Conservation (phyloP, 148 eudicot species). For the Nepenthes gracilis region DNA sequence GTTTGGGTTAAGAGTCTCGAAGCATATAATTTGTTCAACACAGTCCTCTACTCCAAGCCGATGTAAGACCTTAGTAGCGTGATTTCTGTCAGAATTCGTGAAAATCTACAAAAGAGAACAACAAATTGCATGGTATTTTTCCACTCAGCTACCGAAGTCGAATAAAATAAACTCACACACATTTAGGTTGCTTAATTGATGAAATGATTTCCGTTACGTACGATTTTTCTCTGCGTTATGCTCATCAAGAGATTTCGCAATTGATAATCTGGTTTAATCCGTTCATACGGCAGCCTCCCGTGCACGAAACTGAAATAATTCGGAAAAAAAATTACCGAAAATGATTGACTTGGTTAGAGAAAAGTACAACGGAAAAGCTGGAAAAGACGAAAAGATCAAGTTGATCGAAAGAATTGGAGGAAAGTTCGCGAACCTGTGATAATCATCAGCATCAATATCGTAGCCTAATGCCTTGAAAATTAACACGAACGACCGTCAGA, state of each 20-base stretch:
- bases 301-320: conserved; percentile 55
- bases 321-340: neutral
- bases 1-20: conserved; percentile 76
- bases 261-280: conserved; percentile 58
- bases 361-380: neutral
- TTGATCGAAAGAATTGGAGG: neutral
- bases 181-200: neutral
- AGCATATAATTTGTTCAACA: conserved; percentile 70
- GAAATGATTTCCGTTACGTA: conserved; percentile 10
- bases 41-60: conserved; percentile 66
- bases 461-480: conserved; percentile 62
- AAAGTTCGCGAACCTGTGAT: conserved; percentile 37
- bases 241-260: conserved; percentile 42
- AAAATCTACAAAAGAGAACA: conserved; percentile 42
- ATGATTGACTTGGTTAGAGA: neutral
- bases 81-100: conserved; percentile 67
- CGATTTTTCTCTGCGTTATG: conserved; percentile 73
- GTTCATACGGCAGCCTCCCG: conserved; percentile 85
- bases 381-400: neutral
- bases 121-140: neutral
- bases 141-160: neutral
- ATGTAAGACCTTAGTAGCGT: conserved; percentile 56
- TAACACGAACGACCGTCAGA: neutral
- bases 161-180: neutral
- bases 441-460: conserved; percentile 62